These are phyloP conservation scores for Aspergillus hancockii DNA, from an alignment of 495 filamentous ascomycete genomes.

Conservation along the genomic window DNA sequence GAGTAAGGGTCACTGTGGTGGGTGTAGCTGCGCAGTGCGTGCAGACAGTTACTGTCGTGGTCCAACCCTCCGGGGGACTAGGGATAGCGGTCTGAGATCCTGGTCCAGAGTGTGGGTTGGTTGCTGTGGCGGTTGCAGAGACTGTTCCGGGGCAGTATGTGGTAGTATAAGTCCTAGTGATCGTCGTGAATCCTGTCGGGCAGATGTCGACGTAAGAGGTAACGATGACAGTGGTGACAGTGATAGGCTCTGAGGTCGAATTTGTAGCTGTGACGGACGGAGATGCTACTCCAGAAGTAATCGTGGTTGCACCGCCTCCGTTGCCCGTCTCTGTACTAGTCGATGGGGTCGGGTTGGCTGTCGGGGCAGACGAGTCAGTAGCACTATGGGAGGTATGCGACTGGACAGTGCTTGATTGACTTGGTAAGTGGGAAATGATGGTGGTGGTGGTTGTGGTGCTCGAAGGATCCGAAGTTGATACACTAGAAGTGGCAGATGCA, in stretches of 20 bases:
- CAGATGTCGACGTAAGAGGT: constrained; percentile 47
- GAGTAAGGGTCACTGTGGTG: constrained; percentile 45
- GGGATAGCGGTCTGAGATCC: constrained; percentile 18
- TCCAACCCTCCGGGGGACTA: constrained; percentile 44
- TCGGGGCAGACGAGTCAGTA: constrained; percentile 3
- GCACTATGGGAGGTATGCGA: neutral
- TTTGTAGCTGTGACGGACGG: constrained; percentile 27
- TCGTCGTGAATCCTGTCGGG: constrained; percentile 47
- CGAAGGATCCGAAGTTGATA: constrained; percentile 5
- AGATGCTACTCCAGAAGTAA: constrained; percentile 36
- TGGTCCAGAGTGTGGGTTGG: constrained; percentile 21
- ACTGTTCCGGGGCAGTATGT: constrained; percentile 38
- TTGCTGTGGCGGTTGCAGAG: constrained; percentile 29
- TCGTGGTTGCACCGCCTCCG: constrained; percentile 13
- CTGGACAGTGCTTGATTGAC: constrained; percentile 1
- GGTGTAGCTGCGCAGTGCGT: constrained; percentile 42
- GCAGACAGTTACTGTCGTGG: constrained; percentile 47
- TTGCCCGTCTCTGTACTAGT: constrained; percentile 11
- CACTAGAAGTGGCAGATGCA: neutral
- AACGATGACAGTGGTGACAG: constrained; percentile 40
- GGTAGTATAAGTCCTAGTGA: constrained; percentile 42
- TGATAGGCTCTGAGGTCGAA: constrained; percentile 21
- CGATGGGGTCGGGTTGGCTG: constrained; percentile 3
- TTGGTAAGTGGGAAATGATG: constrained; percentile 5
- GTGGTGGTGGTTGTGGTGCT: constrained; percentile 7